Percentiles rank a stretch among this genome's conserved stretches.
Evolutionary conservation across 345 rosid genomes (phyloP).

Genomic region (Luvunga scandens): DNA sequence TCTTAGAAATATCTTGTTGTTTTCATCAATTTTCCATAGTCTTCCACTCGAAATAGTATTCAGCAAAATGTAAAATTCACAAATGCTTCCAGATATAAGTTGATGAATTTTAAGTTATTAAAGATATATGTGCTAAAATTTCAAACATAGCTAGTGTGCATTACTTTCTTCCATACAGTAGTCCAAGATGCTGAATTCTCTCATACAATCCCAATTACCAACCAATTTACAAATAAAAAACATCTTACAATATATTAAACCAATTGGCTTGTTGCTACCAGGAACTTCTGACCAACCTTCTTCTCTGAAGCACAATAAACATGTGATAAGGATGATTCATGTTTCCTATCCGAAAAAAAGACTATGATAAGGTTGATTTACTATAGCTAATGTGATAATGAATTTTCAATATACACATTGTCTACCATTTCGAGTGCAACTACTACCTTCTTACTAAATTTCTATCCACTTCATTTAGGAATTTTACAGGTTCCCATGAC

Average conservation of each 20-base stretch:
- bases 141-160: neutral
- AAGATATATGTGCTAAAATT: neutral
- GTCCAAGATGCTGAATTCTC: neutral
- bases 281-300: neutral
- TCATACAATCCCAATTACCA: neutral
- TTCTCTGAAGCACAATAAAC: neutral
- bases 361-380: neutral
- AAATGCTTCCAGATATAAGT: neutral
- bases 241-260: neutral
- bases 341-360: too few relatives aligned
- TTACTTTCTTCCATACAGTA: neutral
- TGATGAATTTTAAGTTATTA: neutral
- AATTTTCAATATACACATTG: neutral
- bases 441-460: neutral
- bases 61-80: neutral
- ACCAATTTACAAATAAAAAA: neutral
- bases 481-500: neutral
- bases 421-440: neutral
- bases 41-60: neutral
- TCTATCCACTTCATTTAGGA: neutral
- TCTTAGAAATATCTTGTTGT: neutral
- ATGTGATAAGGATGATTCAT: neutral
- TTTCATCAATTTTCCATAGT: neutral
- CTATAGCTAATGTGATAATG: neutral
- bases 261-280: neutral